These are phyloP conservation scores for Scytalidium sp. DNA, from an alignment of 2,329 filamentous ascomycete species.

Conservation along the genomic window DNA sequence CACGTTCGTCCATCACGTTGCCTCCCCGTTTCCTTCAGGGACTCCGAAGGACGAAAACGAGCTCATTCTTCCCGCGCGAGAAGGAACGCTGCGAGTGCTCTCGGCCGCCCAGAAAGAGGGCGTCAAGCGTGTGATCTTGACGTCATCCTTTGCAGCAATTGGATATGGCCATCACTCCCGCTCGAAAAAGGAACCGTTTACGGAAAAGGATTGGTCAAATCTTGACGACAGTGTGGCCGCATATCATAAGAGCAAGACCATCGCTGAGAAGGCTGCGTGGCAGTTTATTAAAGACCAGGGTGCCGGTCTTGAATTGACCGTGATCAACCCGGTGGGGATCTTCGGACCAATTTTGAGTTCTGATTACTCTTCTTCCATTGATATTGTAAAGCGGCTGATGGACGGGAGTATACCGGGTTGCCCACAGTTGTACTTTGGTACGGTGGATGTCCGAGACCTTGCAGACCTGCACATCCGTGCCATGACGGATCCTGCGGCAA, in stretches of 20 bases:
- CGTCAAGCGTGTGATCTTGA: conserved; percentile 20
- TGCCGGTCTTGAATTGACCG: conserved; percentile 22
- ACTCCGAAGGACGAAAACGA: conserved; percentile 29
- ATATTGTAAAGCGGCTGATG: conserved; percentile 23
- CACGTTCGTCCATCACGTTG: conserved; percentile 28
- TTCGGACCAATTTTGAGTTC: conserved; percentile 27
- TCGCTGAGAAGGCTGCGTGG: conserved; percentile 32
- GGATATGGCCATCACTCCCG: conserved; percentile 19
- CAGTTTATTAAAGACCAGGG: conserved; percentile 28
- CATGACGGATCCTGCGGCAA: conserved; percentile 23
- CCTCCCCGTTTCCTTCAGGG: conserved; percentile 23
- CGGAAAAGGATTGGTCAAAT: conserved; percentile 30
- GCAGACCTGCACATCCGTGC: conserved; percentile 27
- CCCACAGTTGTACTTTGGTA: conserved; percentile 21
- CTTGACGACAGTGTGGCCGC: conserved; percentile 16
- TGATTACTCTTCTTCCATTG: conserved; percentile 21
- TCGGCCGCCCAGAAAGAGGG: conserved; percentile 22
- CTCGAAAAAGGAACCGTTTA: conserved; percentile 17
- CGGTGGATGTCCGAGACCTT: conserved; percentile 31
- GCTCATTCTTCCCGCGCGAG: conserved; percentile 29
- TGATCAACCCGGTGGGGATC: conserved; percentile 26
- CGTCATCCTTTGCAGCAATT: conserved; percentile 12
- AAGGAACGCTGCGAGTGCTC: conserved; percentile 29
- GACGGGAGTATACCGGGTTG: conserved; percentile 26
- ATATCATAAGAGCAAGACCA: conserved; percentile 31